Base-by-base conservation (phyloP, 768 basidiomycete species). In the Steccherinum ochraceum region DNA sequence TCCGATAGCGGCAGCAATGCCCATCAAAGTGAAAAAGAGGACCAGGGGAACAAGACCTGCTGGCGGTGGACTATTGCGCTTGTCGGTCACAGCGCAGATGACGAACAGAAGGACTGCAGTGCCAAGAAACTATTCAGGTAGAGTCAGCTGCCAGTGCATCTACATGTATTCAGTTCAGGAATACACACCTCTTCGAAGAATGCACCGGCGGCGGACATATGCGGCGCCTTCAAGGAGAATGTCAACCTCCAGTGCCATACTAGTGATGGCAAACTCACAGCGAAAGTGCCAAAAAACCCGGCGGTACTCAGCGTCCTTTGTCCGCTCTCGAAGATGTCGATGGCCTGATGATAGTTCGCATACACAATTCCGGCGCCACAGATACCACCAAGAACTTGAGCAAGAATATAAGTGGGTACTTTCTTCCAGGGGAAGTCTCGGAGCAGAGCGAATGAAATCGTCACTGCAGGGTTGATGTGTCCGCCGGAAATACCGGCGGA, bases 371-470 rank as follows among this genome's bases (percentile, higher is more conserved):
- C 76, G 12, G 77, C 77, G 16, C 83, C 86, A 42, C 75, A 70
- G 27, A 84, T 56, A 3, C 67, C 84, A 19, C 85, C 86, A 43
- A 86, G 61, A 18, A 83, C 51, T 61, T 88, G 86, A 0, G 82
- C 76, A 45, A 80, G 59, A 44, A 86, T 76, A 61, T 82, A 89
- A 20, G 58, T 73, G 0, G 89, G 89, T 0, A 89, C 89, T 62
- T 91, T 91, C 56, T 73, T 75, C 84, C 86, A 86, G 0, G 89
- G 86, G 66, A 92, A 90, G 44, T 74, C 75, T 55, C 89, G 80
- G 64, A 81, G 81, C 2, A 79, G 70, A 3, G 85, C 86, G 44
- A 89, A 60, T 12, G 80, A 74, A 46, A 92, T 65, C 13, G 89
- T 92, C 20, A 90, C 67, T 2, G 69, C 67, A 13, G 70, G 69